Evolutionary conservation across 768 basidiomycete genomes (phyloP).

Genomic region (Podaxis mareebaensis): DNA sequence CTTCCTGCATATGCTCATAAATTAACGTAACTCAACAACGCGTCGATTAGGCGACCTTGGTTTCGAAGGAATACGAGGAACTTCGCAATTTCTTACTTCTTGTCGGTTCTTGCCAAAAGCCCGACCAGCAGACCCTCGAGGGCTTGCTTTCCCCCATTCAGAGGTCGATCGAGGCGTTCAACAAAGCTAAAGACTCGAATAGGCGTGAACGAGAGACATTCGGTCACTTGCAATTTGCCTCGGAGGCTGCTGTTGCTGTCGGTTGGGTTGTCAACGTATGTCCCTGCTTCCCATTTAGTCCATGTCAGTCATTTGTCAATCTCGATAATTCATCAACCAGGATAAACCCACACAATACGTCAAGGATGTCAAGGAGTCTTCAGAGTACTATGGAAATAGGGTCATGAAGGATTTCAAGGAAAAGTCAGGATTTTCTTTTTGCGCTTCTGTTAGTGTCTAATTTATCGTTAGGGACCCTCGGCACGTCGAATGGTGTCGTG

Average conservation of each 20-base stretch:
- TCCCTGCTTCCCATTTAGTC: constrained; percentile 13
- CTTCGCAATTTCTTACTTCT: constrained; percentile 69
- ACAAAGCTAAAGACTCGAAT: constrained; percentile 80
- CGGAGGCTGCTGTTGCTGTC: constrained; percentile 77
- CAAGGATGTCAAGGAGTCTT: constrained; percentile 82
- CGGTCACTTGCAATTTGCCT: constrained; percentile 77
- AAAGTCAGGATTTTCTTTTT: constrained; percentile 55
- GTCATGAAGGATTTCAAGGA: constrained; percentile 93
- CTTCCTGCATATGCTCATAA: constrained; percentile 2
- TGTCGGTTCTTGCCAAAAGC: constrained; percentile 78
- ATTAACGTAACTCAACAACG: background rate
- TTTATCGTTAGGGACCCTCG: constrained; percentile 65
- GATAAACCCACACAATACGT: constrained; percentile 81
- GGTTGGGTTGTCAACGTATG: constrained; percentile 89
- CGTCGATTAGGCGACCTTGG: constrained; percentile 55
- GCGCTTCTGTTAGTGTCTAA: background rate
- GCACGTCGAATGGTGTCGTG: constrained; percentile 87
- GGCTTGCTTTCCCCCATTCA: constrained; percentile 68
- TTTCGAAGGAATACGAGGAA: constrained; percentile 66
- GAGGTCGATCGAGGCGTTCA: constrained; percentile 70
- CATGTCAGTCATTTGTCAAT: background rate
- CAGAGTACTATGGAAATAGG: constrained; percentile 85
- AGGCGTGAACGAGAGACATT: constrained; percentile 81
- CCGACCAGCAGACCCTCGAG: constrained; percentile 59
- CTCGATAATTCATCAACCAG: constrained; percentile 32